These are phyloP conservation scores for Cercospora nicotianae DNA, from an alignment of 2,329 filamentous ascomycete genomes.

Conservation along the genomic window DNA sequence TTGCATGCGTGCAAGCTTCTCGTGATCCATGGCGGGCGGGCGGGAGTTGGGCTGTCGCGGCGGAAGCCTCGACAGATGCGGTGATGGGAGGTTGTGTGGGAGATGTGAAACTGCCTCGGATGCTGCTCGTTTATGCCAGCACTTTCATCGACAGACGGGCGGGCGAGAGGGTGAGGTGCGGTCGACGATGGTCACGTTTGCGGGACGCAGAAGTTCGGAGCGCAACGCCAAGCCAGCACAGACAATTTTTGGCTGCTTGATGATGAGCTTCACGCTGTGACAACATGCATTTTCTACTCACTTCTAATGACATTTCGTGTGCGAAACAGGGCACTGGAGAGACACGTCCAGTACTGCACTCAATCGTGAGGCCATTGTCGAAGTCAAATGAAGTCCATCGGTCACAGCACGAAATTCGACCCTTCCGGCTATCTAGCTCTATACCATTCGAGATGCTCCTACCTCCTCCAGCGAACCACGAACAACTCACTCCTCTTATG, in stretches of 20 bases:
- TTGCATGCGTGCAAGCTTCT: slow-evolving; percentile 50
- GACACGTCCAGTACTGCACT: neutral
- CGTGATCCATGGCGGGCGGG: neutral
- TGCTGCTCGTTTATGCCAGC: slow-evolving; percentile 25
- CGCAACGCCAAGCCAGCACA: slow-evolving; percentile 2
- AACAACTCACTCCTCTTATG: neutral
- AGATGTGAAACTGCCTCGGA: slow-evolving; percentile 21
- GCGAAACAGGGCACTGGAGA: neutral
- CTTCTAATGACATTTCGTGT: neutral
- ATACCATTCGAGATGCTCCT: neutral
- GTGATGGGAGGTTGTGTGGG: slow-evolving; percentile 1
- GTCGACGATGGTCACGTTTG: slow-evolving; percentile 9
- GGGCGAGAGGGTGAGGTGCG: slow-evolving; percentile 12
- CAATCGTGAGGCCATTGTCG: neutral
- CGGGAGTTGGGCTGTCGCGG: slow-evolving; percentile 6
- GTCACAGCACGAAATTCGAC: neutral
- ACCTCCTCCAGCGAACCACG: neutral
- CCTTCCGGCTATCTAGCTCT: neutral
- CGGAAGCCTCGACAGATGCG: slow-evolving; percentile 14
- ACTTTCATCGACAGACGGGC: slow-evolving; percentile 28
- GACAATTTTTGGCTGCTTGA: slow-evolving; percentile 2
- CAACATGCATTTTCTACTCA: neutral
- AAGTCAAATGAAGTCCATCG: neutral
- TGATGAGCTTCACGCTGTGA: neutral
- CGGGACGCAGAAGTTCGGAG: slow-evolving; percentile 5